These are phyloP conservation scores for Cudoniella acicularis DNA, from an alignment of 495 filamentous ascomycete species.

Conservation along the genomic window DNA sequence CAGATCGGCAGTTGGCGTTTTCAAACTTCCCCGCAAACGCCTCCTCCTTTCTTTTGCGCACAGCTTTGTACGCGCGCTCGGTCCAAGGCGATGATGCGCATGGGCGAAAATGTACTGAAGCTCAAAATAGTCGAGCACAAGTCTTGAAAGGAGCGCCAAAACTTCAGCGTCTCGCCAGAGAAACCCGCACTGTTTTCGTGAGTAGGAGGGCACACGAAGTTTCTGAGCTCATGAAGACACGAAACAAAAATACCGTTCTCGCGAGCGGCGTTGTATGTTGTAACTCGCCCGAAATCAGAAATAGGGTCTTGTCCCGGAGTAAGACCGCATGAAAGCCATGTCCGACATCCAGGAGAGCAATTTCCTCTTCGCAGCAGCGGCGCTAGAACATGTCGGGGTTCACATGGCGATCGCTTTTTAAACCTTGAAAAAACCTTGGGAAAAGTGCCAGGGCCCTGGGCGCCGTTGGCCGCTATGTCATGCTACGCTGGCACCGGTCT, in stretches of 20 bases:
- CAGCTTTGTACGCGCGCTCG: neutral
- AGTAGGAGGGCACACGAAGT: neutral
- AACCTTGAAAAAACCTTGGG: neutral
- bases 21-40: neutral
- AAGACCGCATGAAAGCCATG: neutral
- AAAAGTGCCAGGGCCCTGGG: neutral
- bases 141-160: neutral
- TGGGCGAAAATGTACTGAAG: too few species aligned
- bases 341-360: neutral
- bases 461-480: too few species aligned
- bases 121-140: neutral
- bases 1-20: too few species aligned
- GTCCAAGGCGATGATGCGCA: too few species aligned
- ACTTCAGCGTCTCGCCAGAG: neutral
- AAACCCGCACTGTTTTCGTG: neutral
- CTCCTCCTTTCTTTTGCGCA: neutral
- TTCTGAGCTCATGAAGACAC: neutral
- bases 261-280: neutral
- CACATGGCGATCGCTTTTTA: neutral
- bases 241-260: neutral
- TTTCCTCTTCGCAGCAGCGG: neutral
- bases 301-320: neutral
- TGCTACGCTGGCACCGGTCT: neutral
- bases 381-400: neutral
- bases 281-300: neutral